phyloP scores from a whole-genome alignment of 768 basidiomycete genomes.

The Boletus fagicola region DNA sequence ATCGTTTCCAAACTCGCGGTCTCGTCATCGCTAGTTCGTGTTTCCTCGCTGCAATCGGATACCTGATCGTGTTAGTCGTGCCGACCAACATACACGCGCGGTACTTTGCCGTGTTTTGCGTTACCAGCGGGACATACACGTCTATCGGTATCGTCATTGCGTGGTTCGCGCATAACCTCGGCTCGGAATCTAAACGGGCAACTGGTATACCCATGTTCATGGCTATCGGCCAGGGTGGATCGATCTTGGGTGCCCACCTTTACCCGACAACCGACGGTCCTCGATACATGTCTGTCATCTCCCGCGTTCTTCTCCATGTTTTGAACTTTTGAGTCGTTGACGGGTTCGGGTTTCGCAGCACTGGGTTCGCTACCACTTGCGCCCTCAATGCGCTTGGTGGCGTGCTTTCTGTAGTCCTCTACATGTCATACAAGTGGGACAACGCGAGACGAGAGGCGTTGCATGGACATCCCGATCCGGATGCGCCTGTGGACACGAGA shows the following conservation, averaged over 20 bases:
- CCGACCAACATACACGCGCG: slow-evolving; percentile 55
- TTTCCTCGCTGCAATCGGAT: no score
- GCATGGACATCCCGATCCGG: slow-evolving; percentile 48
- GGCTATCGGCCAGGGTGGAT: slow-evolving; percentile 77
- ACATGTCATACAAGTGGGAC: slow-evolving; percentile 60
- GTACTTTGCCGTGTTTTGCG: slow-evolving; percentile 78
- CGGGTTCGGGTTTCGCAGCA: slow-evolving; percentile 20
- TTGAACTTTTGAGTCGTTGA: not conserved
- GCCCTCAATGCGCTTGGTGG: slow-evolving; percentile 19
- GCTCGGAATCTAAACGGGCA: slow-evolving; percentile 75
- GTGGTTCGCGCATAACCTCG: slow-evolving; percentile 79
- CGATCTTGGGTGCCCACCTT: slow-evolving; percentile 71
- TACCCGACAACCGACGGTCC: slow-evolving; percentile 66
- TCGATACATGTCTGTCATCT: slow-evolving; percentile 49
- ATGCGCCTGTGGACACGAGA: slow-evolving; percentile 55
- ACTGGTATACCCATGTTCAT: slow-evolving; percentile 77
- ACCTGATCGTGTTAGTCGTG: no score
- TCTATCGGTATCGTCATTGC: slow-evolving; percentile 72
- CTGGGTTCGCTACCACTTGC: slow-evolving; percentile 58
- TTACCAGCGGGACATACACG: slow-evolving; percentile 75
- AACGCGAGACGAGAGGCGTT: slow-evolving; percentile 52
- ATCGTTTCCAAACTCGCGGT: no score
- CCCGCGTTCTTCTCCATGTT: not conserved
- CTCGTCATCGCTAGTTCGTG: no score
- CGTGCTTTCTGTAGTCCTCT: slow-evolving; percentile 42